Conservation (phyloP, 2,329 filamentous ascomycete genomes). For the Aspergillus calidoustus region DNA sequence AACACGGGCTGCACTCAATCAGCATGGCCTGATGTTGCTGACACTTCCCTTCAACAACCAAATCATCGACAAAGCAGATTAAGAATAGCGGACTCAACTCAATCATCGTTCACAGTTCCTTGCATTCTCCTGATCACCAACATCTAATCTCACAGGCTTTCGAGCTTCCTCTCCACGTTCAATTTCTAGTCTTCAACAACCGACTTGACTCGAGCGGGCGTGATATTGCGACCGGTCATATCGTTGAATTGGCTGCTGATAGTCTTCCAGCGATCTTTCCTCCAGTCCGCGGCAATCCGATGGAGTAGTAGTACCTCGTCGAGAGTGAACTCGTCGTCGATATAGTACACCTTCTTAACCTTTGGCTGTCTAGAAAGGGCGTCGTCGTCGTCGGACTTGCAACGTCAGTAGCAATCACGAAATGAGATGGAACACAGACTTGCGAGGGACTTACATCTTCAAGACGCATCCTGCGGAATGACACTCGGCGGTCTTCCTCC, state of each 20-base stretch:
- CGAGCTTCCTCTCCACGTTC: background rate
- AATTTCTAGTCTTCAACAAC: constrained; percentile 17
- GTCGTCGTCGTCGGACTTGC: constrained; percentile 5
- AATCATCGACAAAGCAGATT: background rate
- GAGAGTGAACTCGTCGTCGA: constrained; percentile 32
- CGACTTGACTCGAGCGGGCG: constrained; percentile 43
- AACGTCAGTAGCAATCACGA: background rate
- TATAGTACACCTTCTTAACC: constrained; percentile 26
- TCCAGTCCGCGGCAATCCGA: constrained; percentile 49
- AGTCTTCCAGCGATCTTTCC: constrained; percentile 51
- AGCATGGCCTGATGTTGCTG: background rate
- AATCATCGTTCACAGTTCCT: background rate
- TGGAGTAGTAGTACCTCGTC: constrained; percentile 44
- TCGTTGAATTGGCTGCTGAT: constrained; percentile 55
- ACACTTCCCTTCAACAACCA: background rate
- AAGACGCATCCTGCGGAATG: constrained; percentile 22
- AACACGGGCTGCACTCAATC: background rate
- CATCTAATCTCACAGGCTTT: background rate
- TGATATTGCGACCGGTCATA: constrained; percentile 52
- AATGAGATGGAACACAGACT: background rate
- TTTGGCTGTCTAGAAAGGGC: background rate
- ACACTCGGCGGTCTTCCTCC: constrained; percentile 20
- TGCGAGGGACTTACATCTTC: constrained; percentile 21
- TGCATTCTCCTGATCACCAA: background rate
- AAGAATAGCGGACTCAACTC: background rate